Evolutionary conservation across 176 grass and related monocot species (phyloP), one percentile per base, ranked within the genome.

Genomic region (Poa pratensis): DNA sequence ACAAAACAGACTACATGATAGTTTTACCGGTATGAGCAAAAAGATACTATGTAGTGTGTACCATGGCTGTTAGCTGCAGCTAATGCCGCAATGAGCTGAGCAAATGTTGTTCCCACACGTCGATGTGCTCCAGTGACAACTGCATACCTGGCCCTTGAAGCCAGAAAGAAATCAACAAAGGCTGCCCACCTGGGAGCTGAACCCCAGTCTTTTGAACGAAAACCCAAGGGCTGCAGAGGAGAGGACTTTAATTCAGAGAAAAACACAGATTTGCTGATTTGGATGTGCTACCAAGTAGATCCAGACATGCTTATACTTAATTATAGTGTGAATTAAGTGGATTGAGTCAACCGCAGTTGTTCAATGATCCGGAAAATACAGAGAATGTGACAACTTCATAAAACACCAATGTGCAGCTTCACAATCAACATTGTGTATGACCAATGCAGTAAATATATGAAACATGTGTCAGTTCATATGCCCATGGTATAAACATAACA

Each of bases 141-240:
- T 78, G 96, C 81, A 8, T 95, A 73, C 57, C 37, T 90, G 42
- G 91, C 91, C 52, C 76, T 88, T 46, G 93, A 91, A 62, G 93
- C 96, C 28, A 94, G 78, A 76, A 98, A 98, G 89, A 98, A 98
- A 88, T 95, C 96, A 20, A 95, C 91, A 63, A 95, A 89, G 4
- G 96, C 96, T 15, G 84, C 91, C 93, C 96, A 98, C 79, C 93
- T 94, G 22, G 88, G 96, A 80, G 96, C 86, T 13, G 91, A 83
- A 26, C 96, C 93, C 96, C 96, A 98, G 59, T 98, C 93, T 83
- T 84, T 92, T 24, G 70, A 85, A 79, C 93, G 94, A 63, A 92
- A 92, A 37, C 90, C 69, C 84, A 92, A 79, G 22, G 68, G 40
- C 89, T 87, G 83, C 50, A 76, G 12, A 78, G 83, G 72, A 39